Evolutionary conservation across 768 basidiomycete genomes (phyloP), one percentile per base, ranked within the genome.

Genomic region (Pisolithus sp.): DNA sequence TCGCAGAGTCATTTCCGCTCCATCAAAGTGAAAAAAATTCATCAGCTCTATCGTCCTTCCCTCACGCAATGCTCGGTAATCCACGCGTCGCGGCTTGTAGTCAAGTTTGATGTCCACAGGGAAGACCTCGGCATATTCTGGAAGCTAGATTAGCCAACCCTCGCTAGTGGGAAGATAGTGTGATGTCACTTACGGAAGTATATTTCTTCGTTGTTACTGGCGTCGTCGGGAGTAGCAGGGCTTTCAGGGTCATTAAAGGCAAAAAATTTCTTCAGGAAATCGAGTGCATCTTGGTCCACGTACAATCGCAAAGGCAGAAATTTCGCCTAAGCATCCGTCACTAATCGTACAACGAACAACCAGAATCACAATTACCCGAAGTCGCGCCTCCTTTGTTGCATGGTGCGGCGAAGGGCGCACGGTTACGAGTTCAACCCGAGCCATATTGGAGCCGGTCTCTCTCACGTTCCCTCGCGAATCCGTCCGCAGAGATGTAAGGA

Each of bases 1-100:
- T 51, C 96, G 78, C 48, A 99, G 68, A 0, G 93, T 96, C 93
- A 99, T 98, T 68, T 97, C 96, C 4, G 95, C 89, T 0, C 92
- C 94, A 60, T 98, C 96, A 58, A 98, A 99, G 70, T 98, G 94
- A 85, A 99, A 99, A 68, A 99, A 98, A 65, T 99, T 99, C 95
- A 99, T 98, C 43, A 99, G 70, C 64, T 99, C 96, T 54, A 95
- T 95, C 0, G 93, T 93, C 67, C 78, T 82, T 13, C 96, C 96
- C 54, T 93, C 87, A 37, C 84, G 80, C 52, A 99, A 73, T 8
- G 94, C 96, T 55, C 82, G 74, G 66, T 97, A 96, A 66, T 98
- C 92, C 18, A 99, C 94, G 6, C 94, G 83, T 44, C 97, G 89
- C 49, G 96, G 96, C 65, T 99, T 99, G 69, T 98, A 99, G 65